Percentiles rank a stretch among this genome's conserved stretches.
These are phyloP conservation scores for Leucoagaricus sp. DNA, from an alignment of 1,284 basidiomycete genomes.

Conservation along the genomic window DNA sequence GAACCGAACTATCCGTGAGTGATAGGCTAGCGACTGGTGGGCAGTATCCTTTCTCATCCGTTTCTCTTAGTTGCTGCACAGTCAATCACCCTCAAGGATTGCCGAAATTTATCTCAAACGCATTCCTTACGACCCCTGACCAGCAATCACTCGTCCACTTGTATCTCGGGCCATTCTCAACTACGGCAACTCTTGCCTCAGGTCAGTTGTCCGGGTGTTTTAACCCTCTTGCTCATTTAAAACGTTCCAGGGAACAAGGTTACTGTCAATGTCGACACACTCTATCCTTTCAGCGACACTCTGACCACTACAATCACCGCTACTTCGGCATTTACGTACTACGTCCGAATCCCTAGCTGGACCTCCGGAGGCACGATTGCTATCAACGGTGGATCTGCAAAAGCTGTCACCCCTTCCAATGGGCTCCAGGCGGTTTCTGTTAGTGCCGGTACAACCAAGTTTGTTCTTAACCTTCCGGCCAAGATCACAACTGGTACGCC, in stretches of 20 bases:
- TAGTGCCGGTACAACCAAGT: constrained; percentile 45
- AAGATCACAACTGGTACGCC: constrained; percentile 47
- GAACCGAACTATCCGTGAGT: constrained; percentile 49
- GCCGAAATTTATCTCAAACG: constrained; percentile 63
- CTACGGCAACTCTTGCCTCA: constrained; percentile 43
- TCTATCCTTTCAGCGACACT: constrained; percentile 59
- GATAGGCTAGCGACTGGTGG: neutral
- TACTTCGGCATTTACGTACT: constrained; percentile 50
- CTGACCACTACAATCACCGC: constrained; percentile 52
- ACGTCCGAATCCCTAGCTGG: constrained; percentile 59
- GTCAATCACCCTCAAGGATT: constrained; percentile 64
- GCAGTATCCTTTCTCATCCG: neutral
- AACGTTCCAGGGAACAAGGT: constrained; percentile 42
- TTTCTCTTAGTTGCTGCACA: constrained; percentile 49
- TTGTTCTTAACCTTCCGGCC: constrained; percentile 48
- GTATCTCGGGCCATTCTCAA: constrained; percentile 57
- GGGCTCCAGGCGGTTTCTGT: constrained; percentile 48
- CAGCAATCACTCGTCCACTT: constrained; percentile 51
- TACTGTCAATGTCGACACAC: constrained; percentile 48
- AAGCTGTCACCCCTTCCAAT: constrained; percentile 42
- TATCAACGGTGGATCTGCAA: constrained; percentile 41
- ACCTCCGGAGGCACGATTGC: constrained; percentile 50
- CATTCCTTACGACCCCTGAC: constrained; percentile 54
- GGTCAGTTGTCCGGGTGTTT: constrained; percentile 28
- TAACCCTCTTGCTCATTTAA: neutral